phyloP scores from a whole-genome alignment of 345 rosid genomes.

The Acer negundo region DNA sequence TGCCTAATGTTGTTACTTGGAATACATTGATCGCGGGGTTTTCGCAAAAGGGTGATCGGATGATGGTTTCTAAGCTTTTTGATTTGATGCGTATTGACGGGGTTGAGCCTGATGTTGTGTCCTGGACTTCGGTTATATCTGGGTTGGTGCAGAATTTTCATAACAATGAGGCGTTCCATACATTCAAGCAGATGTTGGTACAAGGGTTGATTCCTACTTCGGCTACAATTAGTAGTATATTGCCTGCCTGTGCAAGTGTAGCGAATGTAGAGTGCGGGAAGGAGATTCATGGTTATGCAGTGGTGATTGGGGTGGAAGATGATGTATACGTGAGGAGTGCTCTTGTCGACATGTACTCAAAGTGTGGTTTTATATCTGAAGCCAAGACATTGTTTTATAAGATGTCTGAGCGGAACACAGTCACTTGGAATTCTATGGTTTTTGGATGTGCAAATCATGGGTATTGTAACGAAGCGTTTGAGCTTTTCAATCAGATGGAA shows the following conservation, averaged over 20 bases:
- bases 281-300: slow-evolving; percentile 72
- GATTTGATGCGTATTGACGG: slow-evolving; percentile 51
- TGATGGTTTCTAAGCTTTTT: slow-evolving; percentile 46
- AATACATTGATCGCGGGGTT: slow-evolving; percentile 67
- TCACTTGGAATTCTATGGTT: slow-evolving; percentile 88
- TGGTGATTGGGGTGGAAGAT: slow-evolving; percentile 60
- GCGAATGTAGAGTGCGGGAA: slow-evolving; percentile 55
- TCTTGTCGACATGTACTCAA: slow-evolving; percentile 85
- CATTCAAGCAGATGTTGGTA: slow-evolving; percentile 62
- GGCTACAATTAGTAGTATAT: slow-evolving; percentile 66
- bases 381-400: slow-evolving; percentile 58
- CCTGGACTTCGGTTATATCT: slow-evolving; percentile 83
- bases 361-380: slow-evolving; percentile 65
- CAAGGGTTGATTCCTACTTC: slow-evolving; percentile 53
- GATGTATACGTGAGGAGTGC: slow-evolving; percentile 70
- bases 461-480: slow-evolving; percentile 59
- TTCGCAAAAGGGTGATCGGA: slow-evolving; percentile 53
- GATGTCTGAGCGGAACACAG: slow-evolving; percentile 52
- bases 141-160: slow-evolving; percentile 70
- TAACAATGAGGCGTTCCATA: slow-evolving; percentile 51
- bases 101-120: slow-evolving; percentile 65
- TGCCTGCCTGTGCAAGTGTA: slow-evolving; percentile 66
- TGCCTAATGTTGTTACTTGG: slow-evolving; percentile 74
- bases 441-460: slow-evolving; percentile 87
- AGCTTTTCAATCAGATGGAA: slow-evolving; percentile 69